Evolutionary conservation across 2,329 filamentous ascomycete species (phyloP), one percentile per base, ranked within the genome.

Genomic region (Tolypocladium amazonense): DNA sequence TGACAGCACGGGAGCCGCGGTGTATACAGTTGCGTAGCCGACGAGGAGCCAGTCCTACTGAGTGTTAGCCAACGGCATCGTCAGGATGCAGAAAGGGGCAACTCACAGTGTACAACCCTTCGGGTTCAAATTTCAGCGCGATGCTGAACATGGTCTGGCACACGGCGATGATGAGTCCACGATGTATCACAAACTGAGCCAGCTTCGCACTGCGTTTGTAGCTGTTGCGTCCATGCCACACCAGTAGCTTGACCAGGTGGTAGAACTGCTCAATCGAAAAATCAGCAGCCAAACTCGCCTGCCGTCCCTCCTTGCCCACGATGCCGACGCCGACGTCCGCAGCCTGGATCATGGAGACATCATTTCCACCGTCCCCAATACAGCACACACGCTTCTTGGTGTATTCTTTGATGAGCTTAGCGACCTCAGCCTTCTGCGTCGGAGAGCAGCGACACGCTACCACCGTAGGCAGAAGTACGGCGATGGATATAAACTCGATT

Each of bases 91-190:
- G 11, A 39, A 53, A 27, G 35, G 47, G 12, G 37, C 30, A 35
- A 65, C 74, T 45, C 62, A 82, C 81, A 75, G 88, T 91, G 79
- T 97, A 99, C 11, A 99, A 78, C 37, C 93, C 94, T 67, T 96
- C 91, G 0, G 94, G 95, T 71, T 97, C 91, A 70, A 97, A 97
- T 62, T 88, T 85, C 61, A 90, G 88, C 7, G 93, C 92, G 62
- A 97, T 95, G 71, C 90, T 95, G 78, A 93, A 99, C 81, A 99
- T 92, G 0, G 94, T 97, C 76, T 99, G 94, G 68, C 92, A 97
- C 35, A 97, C 92, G 58, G 86, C 88, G 69, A 99, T 96, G 69
- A 99, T 96, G 53, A 99, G 79, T 57, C 94, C 94, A 68, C 94
- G 89, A 71, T 99, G 95, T 68, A 99, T 99, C 68, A 99, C 93